Conservation (phyloP, 805 yeast species). For the Grigorovia humatica region DNA sequence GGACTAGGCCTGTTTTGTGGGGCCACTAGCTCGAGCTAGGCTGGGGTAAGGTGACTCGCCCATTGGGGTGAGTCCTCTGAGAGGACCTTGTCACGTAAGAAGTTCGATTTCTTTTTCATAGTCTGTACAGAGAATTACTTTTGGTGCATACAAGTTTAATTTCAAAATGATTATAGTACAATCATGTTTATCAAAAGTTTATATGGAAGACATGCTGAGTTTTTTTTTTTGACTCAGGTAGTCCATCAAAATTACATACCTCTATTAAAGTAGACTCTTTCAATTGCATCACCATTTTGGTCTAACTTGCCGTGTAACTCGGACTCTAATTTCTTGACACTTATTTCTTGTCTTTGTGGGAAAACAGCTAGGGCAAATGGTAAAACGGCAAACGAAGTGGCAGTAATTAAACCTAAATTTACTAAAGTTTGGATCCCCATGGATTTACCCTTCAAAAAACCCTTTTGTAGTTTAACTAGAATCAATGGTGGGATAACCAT, state of each 20-base stretch:
- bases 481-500: constrained; percentile 94
- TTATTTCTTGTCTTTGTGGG: constrained; percentile 73
- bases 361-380: constrained; percentile 94
- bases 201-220: too few species aligned
- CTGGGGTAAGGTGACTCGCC: too few species aligned
- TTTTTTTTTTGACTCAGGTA: neutral
- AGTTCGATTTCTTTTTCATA: too few species aligned
- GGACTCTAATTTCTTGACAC: constrained; percentile 51
- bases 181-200: constrained; percentile 23
- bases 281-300: constrained; percentile 45
- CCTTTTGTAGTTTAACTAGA: constrained; percentile 65
- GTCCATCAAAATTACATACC: constrained; percentile 42
- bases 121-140: too few species aligned
- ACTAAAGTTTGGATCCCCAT: constrained; percentile 52
- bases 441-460: constrained; percentile 58
- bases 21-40: too few species aligned
- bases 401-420: constrained; percentile 79
- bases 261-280: constrained; percentile 75
- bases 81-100: too few species aligned
- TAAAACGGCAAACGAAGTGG: constrained; percentile 74
- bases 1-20: too few species aligned
- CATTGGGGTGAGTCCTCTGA: too few species aligned
- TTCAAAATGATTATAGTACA: neutral
- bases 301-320: constrained; percentile 53
- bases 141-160: neutral